phyloP scores from a whole-genome alignment of 805 yeast species.

The Saccharomyces kudriavzevii region DNA sequence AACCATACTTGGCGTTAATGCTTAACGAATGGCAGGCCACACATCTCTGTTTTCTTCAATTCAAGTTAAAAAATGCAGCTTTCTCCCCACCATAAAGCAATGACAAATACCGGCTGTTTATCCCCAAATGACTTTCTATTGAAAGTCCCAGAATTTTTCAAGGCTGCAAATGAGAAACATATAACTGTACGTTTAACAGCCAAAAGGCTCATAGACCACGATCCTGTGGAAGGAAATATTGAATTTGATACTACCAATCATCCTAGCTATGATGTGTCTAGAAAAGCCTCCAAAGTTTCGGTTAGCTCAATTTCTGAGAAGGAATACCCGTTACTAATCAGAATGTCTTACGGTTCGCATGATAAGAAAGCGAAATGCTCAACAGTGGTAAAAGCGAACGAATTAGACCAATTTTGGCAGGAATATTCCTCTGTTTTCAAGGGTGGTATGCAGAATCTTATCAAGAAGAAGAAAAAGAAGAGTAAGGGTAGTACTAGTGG shows the following conservation, averaged over 20 bases:
- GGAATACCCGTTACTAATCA: conserved; percentile 55
- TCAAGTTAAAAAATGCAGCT: background rate
- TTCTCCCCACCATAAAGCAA: background rate
- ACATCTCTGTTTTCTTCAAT: background rate
- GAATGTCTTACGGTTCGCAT: conserved; percentile 37
- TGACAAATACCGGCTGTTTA: conserved; percentile 8
- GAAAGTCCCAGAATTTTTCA: conserved; percentile 19
- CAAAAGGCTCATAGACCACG: conserved; percentile 25
- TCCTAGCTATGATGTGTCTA: conserved; percentile 26
- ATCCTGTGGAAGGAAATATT: conserved; percentile 33
- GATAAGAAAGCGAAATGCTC: conserved; percentile 49
- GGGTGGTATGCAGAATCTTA: conserved; percentile 63
- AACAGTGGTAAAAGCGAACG: conserved; percentile 57
- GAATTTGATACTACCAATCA: conserved; percentile 43
- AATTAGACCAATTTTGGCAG: conserved; percentile 67
- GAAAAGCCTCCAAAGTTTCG: conserved; percentile 12
- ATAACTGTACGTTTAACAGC: conserved; percentile 22
- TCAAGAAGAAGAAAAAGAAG: conserved; percentile 73
- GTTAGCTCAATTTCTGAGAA: conserved; percentile 20
- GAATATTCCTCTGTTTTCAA: conserved; percentile 65
- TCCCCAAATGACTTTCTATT: conserved; percentile 17
- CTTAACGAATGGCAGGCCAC: background rate
- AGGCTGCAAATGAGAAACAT: conserved; percentile 21
- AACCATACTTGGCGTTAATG: background rate
- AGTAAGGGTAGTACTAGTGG: conserved; percentile 32